Evolutionary conservation across 1,139 yeast genomes (phyloP).

Genomic region (Suhomyces coccinellae): DNA sequence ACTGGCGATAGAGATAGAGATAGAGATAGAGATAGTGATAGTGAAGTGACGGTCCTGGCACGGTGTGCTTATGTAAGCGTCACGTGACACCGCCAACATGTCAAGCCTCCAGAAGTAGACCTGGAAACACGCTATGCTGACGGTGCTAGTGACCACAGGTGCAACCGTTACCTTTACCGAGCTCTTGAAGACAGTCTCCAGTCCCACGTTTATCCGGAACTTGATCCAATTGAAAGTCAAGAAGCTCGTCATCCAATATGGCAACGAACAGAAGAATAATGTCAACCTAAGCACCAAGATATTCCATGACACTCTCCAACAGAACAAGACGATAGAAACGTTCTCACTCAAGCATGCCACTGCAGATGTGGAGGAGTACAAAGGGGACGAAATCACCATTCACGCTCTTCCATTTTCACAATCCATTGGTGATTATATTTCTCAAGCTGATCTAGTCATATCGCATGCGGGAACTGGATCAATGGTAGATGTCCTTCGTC

Average conservation of each 20-base stretch:
- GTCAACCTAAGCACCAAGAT: conserved; percentile 26
- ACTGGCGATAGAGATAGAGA: no score
- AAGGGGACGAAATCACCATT: conserved; percentile 9
- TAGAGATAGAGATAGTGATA: no score
- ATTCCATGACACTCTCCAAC: conserved; percentile 20
- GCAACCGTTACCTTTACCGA: conserved; percentile 77
- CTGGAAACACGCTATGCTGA: conserved; percentile 12
- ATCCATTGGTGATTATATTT: conserved; percentile 40
- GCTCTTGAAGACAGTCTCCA: conserved; percentile 47
- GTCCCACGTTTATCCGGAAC: conserved; percentile 33
- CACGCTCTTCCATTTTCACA: conserved; percentile 51
- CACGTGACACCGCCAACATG: neutral
- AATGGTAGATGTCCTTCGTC: conserved; percentile 70
- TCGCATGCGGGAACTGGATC: conserved; percentile 97
- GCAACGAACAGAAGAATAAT: conserved; percentile 45
- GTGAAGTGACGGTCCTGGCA: no score
- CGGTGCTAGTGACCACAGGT: conserved; percentile 69
- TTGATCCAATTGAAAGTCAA: conserved; percentile 36
- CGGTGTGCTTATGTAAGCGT: neutral
- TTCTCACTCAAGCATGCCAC: conserved; percentile 4
- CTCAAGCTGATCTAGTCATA: conserved; percentile 55
- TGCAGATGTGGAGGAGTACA: conserved; percentile 1
- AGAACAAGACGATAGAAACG: conserved; percentile 12
- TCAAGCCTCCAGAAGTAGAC: no score
- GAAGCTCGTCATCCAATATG: conserved; percentile 65